A percentile compares a stretch with the other conserved stretches of the same genome.
Conservation (phyloP, 2,329 filamentous ascomycete species). For the Apiospora phragmitis region DNA sequence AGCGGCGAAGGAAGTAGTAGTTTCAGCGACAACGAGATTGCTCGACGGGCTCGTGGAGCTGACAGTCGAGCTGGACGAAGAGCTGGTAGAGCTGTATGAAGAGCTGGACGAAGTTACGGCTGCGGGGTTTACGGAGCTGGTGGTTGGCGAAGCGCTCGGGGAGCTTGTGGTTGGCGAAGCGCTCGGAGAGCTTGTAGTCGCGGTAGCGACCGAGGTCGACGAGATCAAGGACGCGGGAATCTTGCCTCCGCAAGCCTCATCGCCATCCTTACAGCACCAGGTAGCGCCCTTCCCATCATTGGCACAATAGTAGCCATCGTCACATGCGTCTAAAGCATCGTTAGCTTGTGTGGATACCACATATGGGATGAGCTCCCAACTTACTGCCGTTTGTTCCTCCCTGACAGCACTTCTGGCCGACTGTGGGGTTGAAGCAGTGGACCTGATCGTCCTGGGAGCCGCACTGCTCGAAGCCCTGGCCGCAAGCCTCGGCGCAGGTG, state of each 20-base stretch:
- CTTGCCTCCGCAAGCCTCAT: slow-evolving; percentile 47
- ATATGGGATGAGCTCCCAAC: slow-evolving; percentile 32
- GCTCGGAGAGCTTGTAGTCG: not conserved
- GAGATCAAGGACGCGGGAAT: slow-evolving; percentile 51
- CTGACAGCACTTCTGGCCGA: slow-evolving; percentile 56
- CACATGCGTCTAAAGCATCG: slow-evolving; percentile 54
- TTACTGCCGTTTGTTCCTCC: slow-evolving; percentile 48
- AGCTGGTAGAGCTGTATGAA: not conserved
- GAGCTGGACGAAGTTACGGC: not conserved
- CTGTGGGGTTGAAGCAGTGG: slow-evolving; percentile 59
- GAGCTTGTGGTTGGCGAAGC: slow-evolving; percentile 18
- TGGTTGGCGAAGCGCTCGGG: slow-evolving; percentile 32
- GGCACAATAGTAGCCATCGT: slow-evolving; percentile 63
- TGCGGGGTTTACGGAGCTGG: slow-evolving; percentile 18
- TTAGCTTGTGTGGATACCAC: slow-evolving; percentile 19
- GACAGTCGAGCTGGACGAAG: not conserved
- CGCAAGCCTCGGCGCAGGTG: slow-evolving; percentile 36
- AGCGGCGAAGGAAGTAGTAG: slow-evolving; percentile 15
- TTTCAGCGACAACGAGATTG: slow-evolving; percentile 10
- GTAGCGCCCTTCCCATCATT: slow-evolving; percentile 50
- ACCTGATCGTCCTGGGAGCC: slow-evolving; percentile 42
- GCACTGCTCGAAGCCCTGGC: slow-evolving; percentile 32
- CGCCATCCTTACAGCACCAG: slow-evolving; percentile 62
- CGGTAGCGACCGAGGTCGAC: slow-evolving; percentile 36
- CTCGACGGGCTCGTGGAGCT: slow-evolving; percentile 11